These are phyloP conservation scores for Fusarium scirpi DNA, from an alignment of 2,329 filamentous ascomycete genomes.

Conservation along the genomic window DNA sequence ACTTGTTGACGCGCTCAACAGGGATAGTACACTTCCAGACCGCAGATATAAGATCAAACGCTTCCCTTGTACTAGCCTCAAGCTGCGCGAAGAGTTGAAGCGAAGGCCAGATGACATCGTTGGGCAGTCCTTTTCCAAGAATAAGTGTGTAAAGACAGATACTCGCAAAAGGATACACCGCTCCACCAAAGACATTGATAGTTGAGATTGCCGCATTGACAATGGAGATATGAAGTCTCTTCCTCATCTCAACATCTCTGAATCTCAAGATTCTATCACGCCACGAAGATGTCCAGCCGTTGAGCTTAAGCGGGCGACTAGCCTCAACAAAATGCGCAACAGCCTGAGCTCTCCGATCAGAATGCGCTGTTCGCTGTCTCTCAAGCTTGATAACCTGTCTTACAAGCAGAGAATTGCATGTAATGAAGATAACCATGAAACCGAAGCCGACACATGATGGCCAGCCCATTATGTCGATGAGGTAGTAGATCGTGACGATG, in stretches of 20 bases:
- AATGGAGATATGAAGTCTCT: slow-evolving; percentile 53
- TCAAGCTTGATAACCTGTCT: slow-evolving; percentile 76
- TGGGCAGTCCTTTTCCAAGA: slow-evolving; percentile 73
- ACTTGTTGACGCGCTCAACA: slow-evolving; percentile 82
- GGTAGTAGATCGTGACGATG: slow-evolving; percentile 72
- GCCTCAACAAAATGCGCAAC: slow-evolving; percentile 89
- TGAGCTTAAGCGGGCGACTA: slow-evolving; percentile 72
- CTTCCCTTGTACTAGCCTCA: slow-evolving; percentile 77
- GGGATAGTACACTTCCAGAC: slow-evolving; percentile 87
- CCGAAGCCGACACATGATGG: slow-evolving; percentile 80
- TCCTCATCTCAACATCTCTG: slow-evolving; percentile 52
- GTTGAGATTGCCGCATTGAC: slow-evolving; percentile 67
- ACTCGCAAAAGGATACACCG: slow-evolving; percentile 81
- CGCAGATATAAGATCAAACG: slow-evolving; percentile 80
- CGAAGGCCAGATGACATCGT: slow-evolving; percentile 89
- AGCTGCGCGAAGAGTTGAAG: slow-evolving; percentile 83
- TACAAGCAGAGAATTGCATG: slow-evolving; percentile 76
- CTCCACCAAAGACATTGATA: slow-evolving; percentile 77
- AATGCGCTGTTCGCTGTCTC: slow-evolving; percentile 75
- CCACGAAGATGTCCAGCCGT: slow-evolving; percentile 56
- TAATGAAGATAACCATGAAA: slow-evolving; percentile 76
- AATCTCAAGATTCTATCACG: slow-evolving; percentile 53
- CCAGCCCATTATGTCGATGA: slow-evolving; percentile 82
- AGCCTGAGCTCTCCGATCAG: slow-evolving; percentile 82
- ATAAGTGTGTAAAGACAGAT: slow-evolving; percentile 85